Evolutionary conservation across 2,329 filamentous ascomycete species (phyloP).

Genomic region (Xylariaceae sp.): DNA sequence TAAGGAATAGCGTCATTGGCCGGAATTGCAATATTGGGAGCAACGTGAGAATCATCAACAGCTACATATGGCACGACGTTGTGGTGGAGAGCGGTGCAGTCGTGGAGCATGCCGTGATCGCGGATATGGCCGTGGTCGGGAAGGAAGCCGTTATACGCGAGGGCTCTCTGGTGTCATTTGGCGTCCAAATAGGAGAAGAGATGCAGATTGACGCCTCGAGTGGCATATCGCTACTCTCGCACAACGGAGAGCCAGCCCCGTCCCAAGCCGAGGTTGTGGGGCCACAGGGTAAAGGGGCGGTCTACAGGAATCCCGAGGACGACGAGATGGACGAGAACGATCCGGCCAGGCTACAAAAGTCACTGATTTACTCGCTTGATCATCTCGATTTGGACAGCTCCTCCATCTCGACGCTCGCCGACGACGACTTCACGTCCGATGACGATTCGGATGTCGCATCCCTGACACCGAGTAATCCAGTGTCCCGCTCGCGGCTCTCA

Average conservation of each 20-base stretch:
- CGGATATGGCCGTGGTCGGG: conserved; percentile 63
- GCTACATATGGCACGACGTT: conserved; percentile 83
- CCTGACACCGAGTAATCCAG: conserved; percentile 43
- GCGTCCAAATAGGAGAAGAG: conserved; percentile 62
- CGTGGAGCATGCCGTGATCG: conserved; percentile 68
- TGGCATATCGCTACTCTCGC: conserved; percentile 30
- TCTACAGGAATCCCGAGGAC: conserved; percentile 38
- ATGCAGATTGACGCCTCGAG: conserved; percentile 34
- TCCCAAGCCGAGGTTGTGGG: conserved; percentile 42
- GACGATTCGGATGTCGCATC: conserved; percentile 56
- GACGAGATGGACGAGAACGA: conserved; percentile 44
- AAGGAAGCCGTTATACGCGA: conserved; percentile 59
- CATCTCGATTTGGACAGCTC: conserved; percentile 45
- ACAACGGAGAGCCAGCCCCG: conserved; percentile 28
- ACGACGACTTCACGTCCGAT: conserved; percentile 58
- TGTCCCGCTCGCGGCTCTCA: conserved; percentile 58
- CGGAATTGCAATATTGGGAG: conserved; percentile 79
- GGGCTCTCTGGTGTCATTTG: conserved; percentile 73
- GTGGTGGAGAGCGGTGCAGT: conserved; percentile 67
- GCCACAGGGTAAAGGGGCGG: conserved; percentile 40
- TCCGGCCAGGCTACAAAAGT: conserved; percentile 44
- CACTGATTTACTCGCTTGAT: conserved; percentile 47
- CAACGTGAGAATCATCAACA: conserved; percentile 70
- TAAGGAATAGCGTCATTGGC: conserved; percentile 75
- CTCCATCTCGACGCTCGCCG: conserved; percentile 51